Evolutionary conservation across 2,329 filamentous ascomycete species (phyloP).

Genomic region (Colletotrichum lupini): DNA sequence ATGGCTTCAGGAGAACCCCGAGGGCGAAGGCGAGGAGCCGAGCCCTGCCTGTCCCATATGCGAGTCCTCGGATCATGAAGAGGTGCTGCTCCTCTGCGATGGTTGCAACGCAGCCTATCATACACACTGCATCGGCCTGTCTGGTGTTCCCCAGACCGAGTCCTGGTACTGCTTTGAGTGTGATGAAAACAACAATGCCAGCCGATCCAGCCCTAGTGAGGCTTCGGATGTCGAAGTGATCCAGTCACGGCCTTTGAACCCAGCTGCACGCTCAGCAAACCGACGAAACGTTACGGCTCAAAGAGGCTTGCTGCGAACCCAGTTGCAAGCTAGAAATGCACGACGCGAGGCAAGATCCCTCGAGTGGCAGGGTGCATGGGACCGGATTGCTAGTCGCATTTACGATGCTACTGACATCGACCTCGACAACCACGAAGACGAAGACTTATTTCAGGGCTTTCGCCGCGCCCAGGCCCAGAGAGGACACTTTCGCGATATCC

Average conservation of each 20-base stretch:
- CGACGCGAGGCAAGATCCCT: constrained; percentile 75
- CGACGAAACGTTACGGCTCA: constrained; percentile 10
- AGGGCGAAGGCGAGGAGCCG: constrained; percentile 74
- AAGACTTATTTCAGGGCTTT: constrained; percentile 65
- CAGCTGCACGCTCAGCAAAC: constrained; percentile 19
- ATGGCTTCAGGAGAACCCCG: constrained; percentile 77
- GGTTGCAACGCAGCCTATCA: constrained; percentile 91
- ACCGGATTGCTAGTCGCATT: constrained; percentile 68
- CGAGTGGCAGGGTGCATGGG: constrained; percentile 92
- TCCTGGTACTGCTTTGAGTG: constrained; percentile 93
- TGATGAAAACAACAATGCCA: constrained; percentile 59
- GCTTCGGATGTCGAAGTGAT: constrained; percentile 16
- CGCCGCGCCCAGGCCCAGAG: constrained; percentile 63
- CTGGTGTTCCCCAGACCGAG: constrained; percentile 77
- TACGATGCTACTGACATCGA: constrained; percentile 79
- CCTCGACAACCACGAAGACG: constrained; percentile 88
- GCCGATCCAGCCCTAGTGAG: constrained; percentile 14
- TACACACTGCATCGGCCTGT: constrained; percentile 88
- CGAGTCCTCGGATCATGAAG: constrained; percentile 82
- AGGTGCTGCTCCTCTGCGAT: constrained; percentile 89
- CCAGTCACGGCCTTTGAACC: constrained; percentile 10
- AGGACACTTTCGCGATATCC: constrained; percentile 58
- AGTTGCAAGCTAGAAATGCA: constrained; percentile 66
- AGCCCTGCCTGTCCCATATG: constrained; percentile 93
- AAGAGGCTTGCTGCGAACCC: constrained; percentile 64